Percentiles rank a stretch among this genome's conserved stretches.
Conservation (phyloP, 1,284 basidiomycete species). For the Trichosporon ovoides region DNA sequence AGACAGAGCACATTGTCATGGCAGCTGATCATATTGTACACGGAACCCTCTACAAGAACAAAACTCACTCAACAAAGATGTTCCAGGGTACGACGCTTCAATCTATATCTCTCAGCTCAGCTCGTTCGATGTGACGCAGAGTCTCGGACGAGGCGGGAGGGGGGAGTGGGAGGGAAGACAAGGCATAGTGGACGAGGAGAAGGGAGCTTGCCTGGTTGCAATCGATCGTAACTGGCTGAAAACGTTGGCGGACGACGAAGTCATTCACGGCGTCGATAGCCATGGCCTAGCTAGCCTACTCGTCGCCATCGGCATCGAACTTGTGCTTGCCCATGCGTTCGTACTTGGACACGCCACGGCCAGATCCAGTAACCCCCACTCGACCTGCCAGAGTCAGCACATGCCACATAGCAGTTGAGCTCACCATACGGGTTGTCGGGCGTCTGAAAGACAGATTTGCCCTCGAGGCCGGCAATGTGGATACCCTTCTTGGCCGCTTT, state of each 20-base stretch:
- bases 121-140: neutral
- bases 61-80: neutral
- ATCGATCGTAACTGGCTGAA: too few relatives aligned
- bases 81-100: neutral
- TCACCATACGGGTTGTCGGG: constrained; percentile 86
- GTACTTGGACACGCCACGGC: constrained; percentile 81
- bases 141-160: neutral
- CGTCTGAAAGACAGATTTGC: constrained; percentile 92
- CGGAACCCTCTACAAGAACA: neutral
- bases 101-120: constrained; percentile 2
- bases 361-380: constrained; percentile 94
- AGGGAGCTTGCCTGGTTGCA: neutral
- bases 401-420: constrained; percentile 23
- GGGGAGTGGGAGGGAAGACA: neutral
- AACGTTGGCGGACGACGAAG: too few relatives aligned
- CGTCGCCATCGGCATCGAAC: constrained; percentile 76
- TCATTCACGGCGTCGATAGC: too few relatives aligned
- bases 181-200: neutral
- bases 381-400: constrained; percentile 24
- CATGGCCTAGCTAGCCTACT: constrained; percentile 48
- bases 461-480: constrained; percentile 69
- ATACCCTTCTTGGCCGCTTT: constrained; percentile 94
- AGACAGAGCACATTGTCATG: too few relatives aligned
- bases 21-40: neutral
- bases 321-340: constrained; percentile 68